Conservation (phyloP, 768 basidiomycete species). For the Dioszegia hungarica region DNA sequence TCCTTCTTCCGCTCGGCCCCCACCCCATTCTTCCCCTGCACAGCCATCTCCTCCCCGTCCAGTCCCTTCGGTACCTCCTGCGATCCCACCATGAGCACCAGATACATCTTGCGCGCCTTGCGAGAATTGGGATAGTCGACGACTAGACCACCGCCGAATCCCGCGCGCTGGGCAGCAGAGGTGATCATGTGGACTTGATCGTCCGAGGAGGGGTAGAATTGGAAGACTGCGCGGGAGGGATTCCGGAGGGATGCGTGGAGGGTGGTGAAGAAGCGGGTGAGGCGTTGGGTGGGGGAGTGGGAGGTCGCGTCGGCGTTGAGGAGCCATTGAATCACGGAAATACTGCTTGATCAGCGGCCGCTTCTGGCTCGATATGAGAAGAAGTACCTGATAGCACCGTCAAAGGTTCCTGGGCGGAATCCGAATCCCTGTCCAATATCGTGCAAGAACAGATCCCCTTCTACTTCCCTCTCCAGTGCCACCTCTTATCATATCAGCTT, state of each 20-base stretch:
- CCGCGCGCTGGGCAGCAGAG: constrained; percentile 83
- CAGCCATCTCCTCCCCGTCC: constrained; percentile 53
- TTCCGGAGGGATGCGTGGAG: constrained; percentile 51
- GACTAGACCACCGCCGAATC: constrained; percentile 92
- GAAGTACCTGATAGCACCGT: constrained; percentile 86
- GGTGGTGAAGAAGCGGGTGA: constrained; percentile 81
- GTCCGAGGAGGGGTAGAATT: constrained; percentile 97
- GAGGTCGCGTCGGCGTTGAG: constrained; percentile 89
- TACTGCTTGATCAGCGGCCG: constrained; percentile 53
- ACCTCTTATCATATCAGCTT: constrained; percentile 61
- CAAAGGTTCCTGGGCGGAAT: constrained; percentile 93
- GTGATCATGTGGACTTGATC: constrained; percentile 96
- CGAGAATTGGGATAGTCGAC: constrained; percentile 97
- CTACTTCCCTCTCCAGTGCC: constrained; percentile 88
- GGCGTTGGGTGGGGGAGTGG: constrained; percentile 51
- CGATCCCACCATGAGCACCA: constrained; percentile 85
- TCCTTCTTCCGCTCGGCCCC: constrained; percentile 23
- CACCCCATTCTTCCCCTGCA: constrained; percentile 40
- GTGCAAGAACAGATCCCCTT: constrained; percentile 92
- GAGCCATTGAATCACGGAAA: constrained; percentile 98
- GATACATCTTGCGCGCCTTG: constrained; percentile 89
- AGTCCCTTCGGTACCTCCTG: constrained; percentile 74
- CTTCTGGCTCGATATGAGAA: neutral
- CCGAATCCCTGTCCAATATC: constrained; percentile 98
- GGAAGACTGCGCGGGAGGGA: constrained; percentile 80